Conservation (phyloP, 2,329 filamentous ascomycete genomes). For the Aspergillus amoenus region DNA sequence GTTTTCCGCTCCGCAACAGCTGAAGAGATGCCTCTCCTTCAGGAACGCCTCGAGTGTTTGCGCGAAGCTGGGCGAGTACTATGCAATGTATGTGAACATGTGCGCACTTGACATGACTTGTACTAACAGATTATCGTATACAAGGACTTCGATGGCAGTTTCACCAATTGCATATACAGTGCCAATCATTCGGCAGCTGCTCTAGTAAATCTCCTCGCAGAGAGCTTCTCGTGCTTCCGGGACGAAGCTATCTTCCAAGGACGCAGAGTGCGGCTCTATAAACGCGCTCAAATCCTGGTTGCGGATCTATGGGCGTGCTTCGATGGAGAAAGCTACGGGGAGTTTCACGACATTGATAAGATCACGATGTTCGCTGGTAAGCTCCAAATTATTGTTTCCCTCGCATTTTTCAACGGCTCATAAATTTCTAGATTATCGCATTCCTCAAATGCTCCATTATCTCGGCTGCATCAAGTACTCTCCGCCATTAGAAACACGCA, state of each 20-base stretch:
- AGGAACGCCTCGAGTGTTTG: constrained; percentile 74
- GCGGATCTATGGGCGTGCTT: constrained; percentile 98
- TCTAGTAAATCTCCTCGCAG: constrained; percentile 81
- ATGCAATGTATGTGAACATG: constrained; percentile 59
- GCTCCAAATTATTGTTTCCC: neutral
- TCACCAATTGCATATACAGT: constrained; percentile 69
- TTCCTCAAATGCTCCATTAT: constrained; percentile 87
- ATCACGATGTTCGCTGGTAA: constrained; percentile 91
- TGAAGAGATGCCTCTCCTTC: constrained; percentile 81
- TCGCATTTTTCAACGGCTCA: neutral
- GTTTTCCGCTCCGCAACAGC: constrained; percentile 85
- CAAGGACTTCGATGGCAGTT: constrained; percentile 76
- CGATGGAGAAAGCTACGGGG: constrained; percentile 73
- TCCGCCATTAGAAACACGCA: constrained; percentile 70
- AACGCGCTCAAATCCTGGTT: constrained; percentile 92
- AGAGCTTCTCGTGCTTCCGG: constrained; percentile 80
- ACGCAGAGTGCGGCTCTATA: constrained; percentile 77
- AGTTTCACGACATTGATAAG: constrained; percentile 86
- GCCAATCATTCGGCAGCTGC: constrained; percentile 77
- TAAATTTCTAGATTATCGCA: constrained; percentile 70
- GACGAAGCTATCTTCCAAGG: constrained; percentile 77
- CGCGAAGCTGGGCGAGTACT: constrained; percentile 80
- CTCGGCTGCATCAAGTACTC: constrained; percentile 83
- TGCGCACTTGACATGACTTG: neutral
- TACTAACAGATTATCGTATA: neutral